Percentiles rank a stretch among this genome's conserved stretches.
phyloP scores from a whole-genome alignment of 2,329 filamentous ascomycete species.

The Aureobasidium melanogenum region DNA sequence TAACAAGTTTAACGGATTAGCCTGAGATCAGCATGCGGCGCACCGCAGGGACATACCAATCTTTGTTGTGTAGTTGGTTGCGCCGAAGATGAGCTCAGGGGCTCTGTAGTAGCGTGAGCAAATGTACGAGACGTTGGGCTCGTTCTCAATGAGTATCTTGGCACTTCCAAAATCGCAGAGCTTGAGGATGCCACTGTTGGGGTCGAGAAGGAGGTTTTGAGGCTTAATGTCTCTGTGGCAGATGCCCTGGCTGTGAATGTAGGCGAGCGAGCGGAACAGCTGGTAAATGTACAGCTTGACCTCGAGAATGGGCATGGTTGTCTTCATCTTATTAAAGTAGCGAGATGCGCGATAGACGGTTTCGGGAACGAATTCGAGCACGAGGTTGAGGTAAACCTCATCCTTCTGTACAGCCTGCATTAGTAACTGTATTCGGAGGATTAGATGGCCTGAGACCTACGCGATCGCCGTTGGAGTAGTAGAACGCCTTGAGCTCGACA shows the following conservation, averaged over 20 bases:
- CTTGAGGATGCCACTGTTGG: slow-evolving; percentile 83
- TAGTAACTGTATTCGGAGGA: not conserved
- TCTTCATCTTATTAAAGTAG: slow-evolving; percentile 99
- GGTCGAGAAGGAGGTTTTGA: slow-evolving; percentile 91
- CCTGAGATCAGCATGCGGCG: not conserved
- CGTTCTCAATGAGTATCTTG: slow-evolving; percentile 96
- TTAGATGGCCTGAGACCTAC: slow-evolving; percentile 40
- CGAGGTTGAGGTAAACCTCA: slow-evolving; percentile 96
- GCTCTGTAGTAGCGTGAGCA: slow-evolving; percentile 98
- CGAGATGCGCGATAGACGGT: slow-evolving; percentile 96
- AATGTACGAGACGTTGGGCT: slow-evolving; percentile 99
- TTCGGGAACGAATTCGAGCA: slow-evolving; percentile 96
- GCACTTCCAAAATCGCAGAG: slow-evolving; percentile 98
- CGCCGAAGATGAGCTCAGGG: slow-evolving; percentile 95
- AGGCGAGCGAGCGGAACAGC: slow-evolving; percentile 94
- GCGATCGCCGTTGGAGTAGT: slow-evolving; percentile 97
- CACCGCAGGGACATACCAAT: slow-evolving; percentile 63
- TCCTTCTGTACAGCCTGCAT: slow-evolving; percentile 49
- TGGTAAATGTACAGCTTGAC: slow-evolving; percentile 99
- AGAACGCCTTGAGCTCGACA: slow-evolving; percentile 97
- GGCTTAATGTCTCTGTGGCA: slow-evolving; percentile 99
- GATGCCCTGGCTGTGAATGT: slow-evolving; percentile 98
- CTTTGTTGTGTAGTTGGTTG: slow-evolving; percentile 99
- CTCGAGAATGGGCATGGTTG: slow-evolving; percentile 96
- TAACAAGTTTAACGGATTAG: slow-evolving; percentile 29